Evolutionary conservation across 768 basidiomycete genomes (phyloP), one percentile per base, ranked within the genome.

Genomic region (Tulasnella sp.): DNA sequence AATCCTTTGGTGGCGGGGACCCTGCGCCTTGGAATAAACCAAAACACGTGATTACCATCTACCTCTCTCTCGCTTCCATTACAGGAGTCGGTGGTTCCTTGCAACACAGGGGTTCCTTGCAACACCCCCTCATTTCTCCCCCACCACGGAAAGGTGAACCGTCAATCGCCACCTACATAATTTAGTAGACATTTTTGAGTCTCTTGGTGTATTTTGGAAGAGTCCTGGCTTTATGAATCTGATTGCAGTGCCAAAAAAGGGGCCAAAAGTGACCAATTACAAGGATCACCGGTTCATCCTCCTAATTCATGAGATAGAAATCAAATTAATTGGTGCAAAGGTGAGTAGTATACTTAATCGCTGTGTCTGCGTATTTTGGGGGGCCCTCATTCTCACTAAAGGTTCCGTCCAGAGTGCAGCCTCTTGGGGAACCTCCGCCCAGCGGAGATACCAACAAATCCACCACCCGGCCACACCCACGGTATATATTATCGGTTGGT

Each of bases 31-130:
- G n/a, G n/a, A n/a, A n/a, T n/a, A n/a, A n/a, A n/a, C n/a, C n/a
- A n/a, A n/a, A n/a, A n/a, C n/a, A n/a, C n/a, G n/a, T n/a, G n/a
- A n/a, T n/a, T n/a, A n/a, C n/a, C n/a, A n/a, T n/a, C n/a, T n/a
- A n/a, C n/a, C n/a, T n/a, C n/a, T n/a, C 42, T 44, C 42, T 44
- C 42, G 42, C 42, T 6, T 13, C n/a, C n/a, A n/a, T 51, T 67
- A 67, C 61, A 67, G 61, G 61, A 26, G 61, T 67, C 11, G 61
- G 61, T 67, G 61, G 61, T 67, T 67, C 61, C 61, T 67, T 67
- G 61, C n/a, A 67, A 26, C 61, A 67, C 32, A 29, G 61, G 61
- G 61, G 61, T 32, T 67, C 61, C 61, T 32, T 67, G 61, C 26
- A 67, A 26, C 61, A 67, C 61, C 26, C 61, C 16, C 26, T 67